Base-by-base conservation (phyloP, 192 early-diverging fungal species). In the Coemansia sp. region DNA sequence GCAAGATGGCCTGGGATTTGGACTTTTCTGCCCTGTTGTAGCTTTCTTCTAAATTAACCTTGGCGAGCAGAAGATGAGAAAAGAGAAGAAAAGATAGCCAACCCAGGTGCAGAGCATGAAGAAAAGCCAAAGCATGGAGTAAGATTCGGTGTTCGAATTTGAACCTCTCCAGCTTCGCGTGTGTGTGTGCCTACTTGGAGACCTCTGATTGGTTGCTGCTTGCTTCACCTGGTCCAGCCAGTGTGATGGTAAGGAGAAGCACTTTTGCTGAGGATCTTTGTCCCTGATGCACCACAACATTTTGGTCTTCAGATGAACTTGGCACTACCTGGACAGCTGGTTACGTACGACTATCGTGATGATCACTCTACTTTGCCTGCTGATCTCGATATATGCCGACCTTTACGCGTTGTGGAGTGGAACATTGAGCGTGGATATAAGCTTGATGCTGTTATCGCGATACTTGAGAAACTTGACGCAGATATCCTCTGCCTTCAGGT, bases 381-480 rank as follows among this genome's bases (percentile, higher is more conserved):
- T 16, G 61, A 54, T 0, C 27, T 61, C 10, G 68, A 30, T 27
- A 74, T 74, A 19, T 72, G 64, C 25, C 69, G 57, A 6, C 80
- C 85, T 4, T 69, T 90, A 26, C 85, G 87, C 23, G 83, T 86
- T 22, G 60, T 92, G 16, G 89, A 92, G 60, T 92, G 91, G 91
- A 92, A 92, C 64, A 88, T 92, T 52, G 91, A 92, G 65, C 86
- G 91, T 49, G 90, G 90, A 56, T 91, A 91, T 84, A 74, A 85
- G 70, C 67, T 90, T 0, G 82, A 86, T 2, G 71, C 76, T 8
- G 86, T 91, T 24, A 55, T 91, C 1, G 72, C 68, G 2, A 82
- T 70, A 7, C 62, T 92, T 5, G 65, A 75, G 28, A 54, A 69
- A 26, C 67, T 90, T 22, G 84, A 90, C 48, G 85, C 91, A 5